Base-by-base conservation (phyloP, 1,284 basidiomycete species). In the Apiotrichum montevideense region DNA sequence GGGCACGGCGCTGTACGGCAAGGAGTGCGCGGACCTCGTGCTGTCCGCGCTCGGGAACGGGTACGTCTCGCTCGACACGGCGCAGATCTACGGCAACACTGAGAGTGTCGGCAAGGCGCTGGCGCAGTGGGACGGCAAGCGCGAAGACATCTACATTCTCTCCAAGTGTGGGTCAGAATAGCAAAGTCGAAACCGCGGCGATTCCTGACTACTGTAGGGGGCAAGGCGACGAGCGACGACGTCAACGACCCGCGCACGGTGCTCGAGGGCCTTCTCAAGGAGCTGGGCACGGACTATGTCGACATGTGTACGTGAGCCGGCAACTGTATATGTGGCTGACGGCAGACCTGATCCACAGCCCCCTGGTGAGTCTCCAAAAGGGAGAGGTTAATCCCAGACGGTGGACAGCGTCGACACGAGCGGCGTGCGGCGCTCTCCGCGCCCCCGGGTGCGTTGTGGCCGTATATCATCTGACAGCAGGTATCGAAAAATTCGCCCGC, bases 321-420 rank as follows among this genome's bases (percentile, higher is more conserved):
- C 2, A 13, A 35, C 5, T 14, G 5, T 34, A 2, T 29, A n/a
- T 42, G 32, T 10, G 34, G 40, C 54, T 65, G 54, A 61, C 8
- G 32, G 34, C 49, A 68, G 91, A 84, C 76, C 79, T 93, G 51
- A 81, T 93, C 57, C 90, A 93, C 71, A 79, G 77, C 60, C 85
- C 87, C 0, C 53, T 75, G 47, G 69, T 70, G 57, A 37, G 71
- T 61, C 11, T 1, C 2, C 8, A 14, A 10, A 21, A 33, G 14
- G 29, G 29, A 29, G 29, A 3, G 29, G 5, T 29, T 29, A 29
- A 3, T 29, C 29, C 29, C 29, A 29, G 29, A 29, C 29, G 29
- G 29, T 29, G 29, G 29, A 29, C 29, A 29, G 3, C 29, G 29
- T 29, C 29, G 29, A 29, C 29, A 29, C 29, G 29, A 29, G 29